Evolutionary conservation across 306 rosid genomes (phyloP).

Genomic region (Corylus avellana): DNA sequence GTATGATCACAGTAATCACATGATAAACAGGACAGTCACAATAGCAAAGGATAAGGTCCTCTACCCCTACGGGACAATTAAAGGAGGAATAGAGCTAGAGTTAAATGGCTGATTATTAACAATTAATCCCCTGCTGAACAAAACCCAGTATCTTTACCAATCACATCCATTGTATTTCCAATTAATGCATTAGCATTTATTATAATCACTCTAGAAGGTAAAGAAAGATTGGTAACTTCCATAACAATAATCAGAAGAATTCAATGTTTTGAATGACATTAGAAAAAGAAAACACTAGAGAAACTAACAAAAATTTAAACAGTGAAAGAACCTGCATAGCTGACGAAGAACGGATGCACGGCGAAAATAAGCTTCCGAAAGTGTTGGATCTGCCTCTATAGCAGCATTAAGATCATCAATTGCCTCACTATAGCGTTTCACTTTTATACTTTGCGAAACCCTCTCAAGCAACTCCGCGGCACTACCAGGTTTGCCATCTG

Average conservation of each 20-base stretch:
- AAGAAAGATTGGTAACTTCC: neutral
- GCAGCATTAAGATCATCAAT: conserved; percentile 95
- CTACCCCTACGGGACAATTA: too few relatives aligned
- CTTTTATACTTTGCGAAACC: conserved; percentile 76
- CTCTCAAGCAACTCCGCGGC: conserved; percentile 80
- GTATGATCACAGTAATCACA: too few relatives aligned
- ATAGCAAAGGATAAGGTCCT: too few relatives aligned
- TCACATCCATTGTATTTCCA: neutral
- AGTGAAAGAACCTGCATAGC: conserved; percentile 72
- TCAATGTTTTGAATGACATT: neutral
- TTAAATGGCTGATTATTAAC: neutral
- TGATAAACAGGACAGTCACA: too few relatives aligned
- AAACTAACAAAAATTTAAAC: neutral
- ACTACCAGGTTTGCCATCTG: conserved; percentile 69
- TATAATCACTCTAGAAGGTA: neutral
- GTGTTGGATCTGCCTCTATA: conserved; percentile 84
- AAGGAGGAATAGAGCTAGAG: neutral
- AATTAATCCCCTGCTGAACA: neutral
- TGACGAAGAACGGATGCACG: conserved; percentile 90
- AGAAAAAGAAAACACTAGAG: conserved; percentile 16
- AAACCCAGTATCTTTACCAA: neutral
- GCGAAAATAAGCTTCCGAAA: conserved; percentile 83
- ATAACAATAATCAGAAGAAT: neutral
- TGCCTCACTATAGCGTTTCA: conserved; percentile 83
- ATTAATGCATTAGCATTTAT: neutral